Evolutionary conservation across 1,139 yeast species (phyloP).

Genomic region (Diutina neorugosa): DNA sequence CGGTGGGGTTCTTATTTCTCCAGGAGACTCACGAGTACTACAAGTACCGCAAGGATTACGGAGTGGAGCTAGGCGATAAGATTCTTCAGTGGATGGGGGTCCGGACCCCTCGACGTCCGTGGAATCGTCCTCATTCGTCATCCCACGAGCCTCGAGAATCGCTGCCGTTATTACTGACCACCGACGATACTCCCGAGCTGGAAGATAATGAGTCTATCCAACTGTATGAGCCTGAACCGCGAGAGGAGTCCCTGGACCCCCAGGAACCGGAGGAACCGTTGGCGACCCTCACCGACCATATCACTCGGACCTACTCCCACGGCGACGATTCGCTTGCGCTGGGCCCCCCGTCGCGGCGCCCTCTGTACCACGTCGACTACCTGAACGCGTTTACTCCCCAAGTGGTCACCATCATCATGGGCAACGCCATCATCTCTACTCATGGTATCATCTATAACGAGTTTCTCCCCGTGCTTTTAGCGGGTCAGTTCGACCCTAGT

Average conservation of each 20-base stretch:
- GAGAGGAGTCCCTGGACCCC: too few relatives aligned
- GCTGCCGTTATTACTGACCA: neutral
- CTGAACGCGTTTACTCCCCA: constrained; percentile 14
- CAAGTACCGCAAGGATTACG: constrained; percentile 32
- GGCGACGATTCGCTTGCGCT: neutral
- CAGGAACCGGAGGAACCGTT: neutral
- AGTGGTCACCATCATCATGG: constrained; percentile 28
- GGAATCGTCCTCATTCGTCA: neutral
- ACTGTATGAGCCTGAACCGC: neutral
- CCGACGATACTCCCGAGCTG: constrained; percentile 1
- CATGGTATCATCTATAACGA: constrained; percentile 46
- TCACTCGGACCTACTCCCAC: neutral
- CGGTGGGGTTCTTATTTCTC: constrained; percentile 37
- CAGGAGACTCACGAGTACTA: constrained; percentile 47
- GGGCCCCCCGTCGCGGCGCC: neutral
- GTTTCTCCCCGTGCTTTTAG: constrained; percentile 47
- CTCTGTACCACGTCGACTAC: constrained; percentile 4
- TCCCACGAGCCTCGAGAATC: neutral
- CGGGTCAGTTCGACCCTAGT: constrained; percentile 27
- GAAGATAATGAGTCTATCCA: constrained; percentile 5
- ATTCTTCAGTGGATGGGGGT: constrained; percentile 4
- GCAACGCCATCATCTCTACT: constrained; percentile 32
- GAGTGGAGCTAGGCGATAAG: constrained; percentile 41
- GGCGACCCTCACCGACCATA: neutral
- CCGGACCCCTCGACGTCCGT: neutral